Percentiles rank a stretch among this genome's conserved stretches.
Conservation (phyloP, 345 rosid genomes). For the Pelargonium nanum region DNA sequence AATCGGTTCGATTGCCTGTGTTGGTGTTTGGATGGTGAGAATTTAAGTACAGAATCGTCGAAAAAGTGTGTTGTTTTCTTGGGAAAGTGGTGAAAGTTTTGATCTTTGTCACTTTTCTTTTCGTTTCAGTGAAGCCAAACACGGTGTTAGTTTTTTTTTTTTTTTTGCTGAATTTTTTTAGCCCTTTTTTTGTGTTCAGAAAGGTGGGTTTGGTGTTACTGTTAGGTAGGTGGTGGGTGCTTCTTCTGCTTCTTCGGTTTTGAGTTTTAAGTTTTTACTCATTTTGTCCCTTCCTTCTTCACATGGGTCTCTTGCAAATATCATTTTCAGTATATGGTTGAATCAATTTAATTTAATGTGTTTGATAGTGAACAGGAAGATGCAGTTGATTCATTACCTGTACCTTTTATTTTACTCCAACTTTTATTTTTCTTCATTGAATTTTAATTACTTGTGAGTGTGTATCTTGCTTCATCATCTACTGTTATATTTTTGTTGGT, state of each 20-base stretch:
- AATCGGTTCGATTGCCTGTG: not conserved
- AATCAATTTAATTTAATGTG: not conserved
- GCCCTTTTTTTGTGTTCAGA: conserved; percentile 6
- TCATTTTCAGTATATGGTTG: not conserved
- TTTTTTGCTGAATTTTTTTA: too few species aligned
- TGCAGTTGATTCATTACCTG: not conserved
- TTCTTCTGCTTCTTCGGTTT: not conserved
- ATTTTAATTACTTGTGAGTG: too few species aligned
- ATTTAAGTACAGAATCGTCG: not conserved
- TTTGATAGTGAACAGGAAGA: not conserved
- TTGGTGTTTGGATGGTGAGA: not conserved
- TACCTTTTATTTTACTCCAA: too few species aligned
- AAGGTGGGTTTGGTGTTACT: conserved; percentile 12
- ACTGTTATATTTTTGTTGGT: not conserved
- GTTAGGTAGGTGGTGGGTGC: conserved; percentile 15
- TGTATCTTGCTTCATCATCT: too few species aligned
- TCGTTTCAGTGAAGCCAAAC: not conserved
- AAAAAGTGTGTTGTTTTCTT: not conserved
- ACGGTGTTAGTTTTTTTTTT: not conserved
- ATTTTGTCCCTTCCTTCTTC: conserved; percentile 4
- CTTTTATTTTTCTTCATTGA: too few species aligned
- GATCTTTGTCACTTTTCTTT: not conserved
- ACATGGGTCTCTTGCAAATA: conserved; percentile 5
- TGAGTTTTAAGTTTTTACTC: conserved; percentile 3
- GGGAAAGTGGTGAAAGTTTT: not conserved